A percentile compares a stretch with the other conserved stretches of the same genome.
phyloP scores from a whole-genome alignment of 352 stramenopile species.

The Pythium grandisporangium region DNA sequence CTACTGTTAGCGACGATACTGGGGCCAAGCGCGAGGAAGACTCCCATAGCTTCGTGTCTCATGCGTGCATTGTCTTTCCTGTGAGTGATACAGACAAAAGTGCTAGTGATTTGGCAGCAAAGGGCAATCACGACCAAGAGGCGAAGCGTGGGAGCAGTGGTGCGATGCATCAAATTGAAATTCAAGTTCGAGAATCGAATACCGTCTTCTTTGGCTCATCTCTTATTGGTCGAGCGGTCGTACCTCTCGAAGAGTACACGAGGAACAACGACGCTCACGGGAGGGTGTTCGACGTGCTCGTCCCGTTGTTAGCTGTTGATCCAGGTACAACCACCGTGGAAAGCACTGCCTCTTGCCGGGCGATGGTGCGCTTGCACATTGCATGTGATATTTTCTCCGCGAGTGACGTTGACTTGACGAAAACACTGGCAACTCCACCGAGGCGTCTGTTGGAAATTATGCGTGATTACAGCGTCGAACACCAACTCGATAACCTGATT shows the following conservation, averaged over 20 bases:
- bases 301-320: background rate
- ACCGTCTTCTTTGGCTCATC: slow-evolving; percentile 66
- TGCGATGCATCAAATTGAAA: slow-evolving; percentile 4
- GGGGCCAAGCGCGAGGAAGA: too few species aligned
- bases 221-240: slow-evolving; percentile 28
- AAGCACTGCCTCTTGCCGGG: background rate
- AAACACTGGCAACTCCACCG: background rate
- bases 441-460: slow-evolving; percentile 6
- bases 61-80: too few species aligned
- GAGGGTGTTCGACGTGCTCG: slow-evolving; percentile 9
- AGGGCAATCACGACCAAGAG: background rate
- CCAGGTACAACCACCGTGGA: background rate
- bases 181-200: slow-evolving; percentile 69
- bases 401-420: background rate
- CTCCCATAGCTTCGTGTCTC: too few species aligned
- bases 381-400: background rate
- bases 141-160: background rate
- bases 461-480: slow-evolving; percentile 12
- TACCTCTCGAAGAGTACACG: too few species aligned
- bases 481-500: slow-evolving; percentile 46
- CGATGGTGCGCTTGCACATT: slow-evolving; percentile 11
- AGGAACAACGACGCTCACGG: too few species aligned
- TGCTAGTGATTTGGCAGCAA: background rate
- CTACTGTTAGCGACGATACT: too few species aligned
- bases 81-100: too few species aligned